Evolutionary conservation across 495 filamentous ascomycete species (phyloP).

Genomic region (Aspergillus cavernicola): DNA sequence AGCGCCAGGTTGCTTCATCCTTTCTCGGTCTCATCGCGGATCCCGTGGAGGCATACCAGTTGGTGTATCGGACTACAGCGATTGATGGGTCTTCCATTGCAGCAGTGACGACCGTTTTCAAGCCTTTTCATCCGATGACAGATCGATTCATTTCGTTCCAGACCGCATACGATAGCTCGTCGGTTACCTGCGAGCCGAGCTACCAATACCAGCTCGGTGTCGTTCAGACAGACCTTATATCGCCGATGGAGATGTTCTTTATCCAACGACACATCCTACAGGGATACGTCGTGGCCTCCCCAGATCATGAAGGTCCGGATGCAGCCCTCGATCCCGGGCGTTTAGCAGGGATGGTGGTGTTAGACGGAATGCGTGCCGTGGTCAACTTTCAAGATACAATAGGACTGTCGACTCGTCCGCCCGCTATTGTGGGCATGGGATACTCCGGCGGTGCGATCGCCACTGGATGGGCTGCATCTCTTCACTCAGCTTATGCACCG

Average conservation of each 20-base stretch:
- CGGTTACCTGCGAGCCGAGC: constrained; percentile 29
- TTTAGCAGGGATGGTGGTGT: constrained; percentile 31
- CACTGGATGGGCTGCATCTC: constrained; percentile 49
- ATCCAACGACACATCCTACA: constrained; percentile 25
- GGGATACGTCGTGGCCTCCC: constrained; percentile 31
- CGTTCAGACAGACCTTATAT: constrained; percentile 25
- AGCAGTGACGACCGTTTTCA: constrained; percentile 35
- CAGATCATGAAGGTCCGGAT: constrained; percentile 35
- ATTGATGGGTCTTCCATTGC: constrained; percentile 33
- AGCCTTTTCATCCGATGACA: constrained; percentile 22
- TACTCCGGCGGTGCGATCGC: constrained; percentile 58
- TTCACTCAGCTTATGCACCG: constrained; percentile 50
- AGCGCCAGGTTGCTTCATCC: constrained; percentile 21
- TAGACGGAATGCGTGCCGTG: constrained; percentile 36
- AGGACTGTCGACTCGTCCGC: constrained; percentile 18
- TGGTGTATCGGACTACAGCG: constrained; percentile 48
- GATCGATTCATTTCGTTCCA: constrained; percentile 35
- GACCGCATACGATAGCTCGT: constrained; percentile 33
- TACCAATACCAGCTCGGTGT: constrained; percentile 29
- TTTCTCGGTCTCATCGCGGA: constrained; percentile 31
- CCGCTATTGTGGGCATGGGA: constrained; percentile 36
- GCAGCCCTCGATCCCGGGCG: constrained; percentile 29
- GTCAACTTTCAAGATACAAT: constrained; percentile 20
- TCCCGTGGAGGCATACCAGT: constrained; percentile 35
- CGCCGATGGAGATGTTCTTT: constrained; percentile 27